Evolutionary conservation across 768 basidiomycete genomes (phyloP), one percentile per base, ranked within the genome.

Genomic region (Amanita rimosa): DNA sequence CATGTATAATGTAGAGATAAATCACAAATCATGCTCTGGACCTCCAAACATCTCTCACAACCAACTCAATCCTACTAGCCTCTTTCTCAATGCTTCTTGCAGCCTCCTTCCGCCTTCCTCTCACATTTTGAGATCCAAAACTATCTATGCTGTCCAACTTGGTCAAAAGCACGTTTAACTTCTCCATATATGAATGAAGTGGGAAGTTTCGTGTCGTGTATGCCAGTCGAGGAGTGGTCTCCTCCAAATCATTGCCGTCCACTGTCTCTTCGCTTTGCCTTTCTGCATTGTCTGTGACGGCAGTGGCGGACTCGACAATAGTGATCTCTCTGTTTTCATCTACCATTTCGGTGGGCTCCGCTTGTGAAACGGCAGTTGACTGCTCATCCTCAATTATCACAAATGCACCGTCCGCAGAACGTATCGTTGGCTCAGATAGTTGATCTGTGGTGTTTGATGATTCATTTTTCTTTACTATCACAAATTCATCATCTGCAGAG

Each of bases 61-160:
- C 62, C 45, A 58, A 53, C 44, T 83, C 82, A 17, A 85, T 54
- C 34, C 67, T 63, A 50, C 64, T 70, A 16, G 81, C 70, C 62
- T 83, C 85, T 43, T 56, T 54, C 65, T 88, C 86, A 14, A 89
- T 75, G 40, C 57, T 59, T 54, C 69, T 67, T 39, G 83, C 84
- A 1, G 81, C 64, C 3, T 62, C 59, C 55, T 77, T 69, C 44
- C 87, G 63, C 51, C 55, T 61, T 26, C 66, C 64, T 41, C 85
- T 64, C 6, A 90, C 73, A 0, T 60, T 63, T 53, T 62, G 62
- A 43, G 78, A 70, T 0, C 85, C 85, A 54, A 70, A 73, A 54
- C 78, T 83, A 55, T 84, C 76, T 17, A 89, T 72, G 0, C 72
- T 77, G 54, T 89, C 86, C 9, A 89, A 74, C 53, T 71, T 70